These are phyloP conservation scores for Cyanophora paradoxa DNA, from an alignment of 78 protist genomes.

Conservation along the genomic window DNA sequence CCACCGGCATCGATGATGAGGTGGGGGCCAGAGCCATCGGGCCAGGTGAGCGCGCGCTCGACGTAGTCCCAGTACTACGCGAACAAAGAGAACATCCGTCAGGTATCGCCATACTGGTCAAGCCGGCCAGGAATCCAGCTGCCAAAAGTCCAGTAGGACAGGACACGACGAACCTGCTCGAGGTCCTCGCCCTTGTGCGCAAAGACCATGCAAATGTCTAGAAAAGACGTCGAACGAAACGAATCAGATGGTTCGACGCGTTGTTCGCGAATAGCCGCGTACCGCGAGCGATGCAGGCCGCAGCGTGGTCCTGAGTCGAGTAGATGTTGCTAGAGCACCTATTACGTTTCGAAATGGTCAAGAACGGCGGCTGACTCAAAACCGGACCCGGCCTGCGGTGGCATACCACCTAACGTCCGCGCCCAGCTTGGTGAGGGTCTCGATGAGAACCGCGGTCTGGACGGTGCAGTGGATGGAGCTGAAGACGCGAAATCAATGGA, in stretches of 20 bases:
- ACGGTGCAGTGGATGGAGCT: slow-evolving; percentile 97
- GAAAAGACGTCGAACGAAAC: too few species aligned
- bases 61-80: background rate
- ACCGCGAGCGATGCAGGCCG: background rate
- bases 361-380: too few species aligned
- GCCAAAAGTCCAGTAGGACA: background rate
- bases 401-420: slow-evolving; percentile 91
- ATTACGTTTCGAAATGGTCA: too few species aligned
- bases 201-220: background rate
- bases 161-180: background rate
- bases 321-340: background rate
- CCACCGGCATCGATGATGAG: slow-evolving; percentile 10
- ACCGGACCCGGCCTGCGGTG: too few species aligned
- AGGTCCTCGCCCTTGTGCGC: slow-evolving; percentile 9
- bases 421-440: slow-evolving; percentile 88
- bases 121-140: too few species aligned
- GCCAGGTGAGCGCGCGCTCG: background rate
- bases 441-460: slow-evolving; percentile 95
- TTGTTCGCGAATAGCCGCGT: too few species aligned
- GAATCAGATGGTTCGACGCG: too few species aligned
- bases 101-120: background rate
- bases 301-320: background rate
- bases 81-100: background rate
- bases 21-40: background rate
- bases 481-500: too few species aligned